Evolutionary conservation across 75 land plant species (phyloP).

Genomic region (Gnetum montanum): DNA sequence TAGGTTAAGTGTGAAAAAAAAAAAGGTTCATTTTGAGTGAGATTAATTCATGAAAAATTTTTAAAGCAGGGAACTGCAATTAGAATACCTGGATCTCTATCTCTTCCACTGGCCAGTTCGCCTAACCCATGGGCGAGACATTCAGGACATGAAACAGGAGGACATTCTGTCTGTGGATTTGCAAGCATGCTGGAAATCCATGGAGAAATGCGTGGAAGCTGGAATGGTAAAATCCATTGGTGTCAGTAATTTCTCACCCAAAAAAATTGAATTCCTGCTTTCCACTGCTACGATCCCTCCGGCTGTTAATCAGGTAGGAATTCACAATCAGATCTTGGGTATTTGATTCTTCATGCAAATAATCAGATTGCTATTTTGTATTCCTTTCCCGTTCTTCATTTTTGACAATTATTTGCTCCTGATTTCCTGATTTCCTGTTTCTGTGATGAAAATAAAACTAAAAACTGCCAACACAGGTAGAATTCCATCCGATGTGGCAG

Average conservation of each 20-base stretch:
- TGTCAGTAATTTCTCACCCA: constrained; percentile 57
- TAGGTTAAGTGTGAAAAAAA: too few relatives aligned
- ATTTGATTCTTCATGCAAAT: too few relatives aligned
- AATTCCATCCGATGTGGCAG: too few relatives aligned
- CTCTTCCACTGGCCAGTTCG: constrained; percentile 73
- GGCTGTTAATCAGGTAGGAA: constrained; percentile 69
- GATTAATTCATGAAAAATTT: too few relatives aligned
- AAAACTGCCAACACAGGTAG: too few relatives aligned
- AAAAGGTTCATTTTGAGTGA: too few relatives aligned
- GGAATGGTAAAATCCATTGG: constrained; percentile 55
- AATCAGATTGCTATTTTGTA: too few relatives aligned
- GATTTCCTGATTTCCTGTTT: too few relatives aligned
- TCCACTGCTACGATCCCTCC: constrained; percentile 37
- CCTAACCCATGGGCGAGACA: constrained; percentile 10
- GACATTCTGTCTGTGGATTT: constrained; percentile 39
- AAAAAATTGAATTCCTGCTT: constrained; percentile 37
- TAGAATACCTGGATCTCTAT: constrained; percentile 75
- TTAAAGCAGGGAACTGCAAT: constrained; percentile 44
- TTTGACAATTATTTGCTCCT: too few relatives aligned
- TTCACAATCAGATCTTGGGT: too few relatives aligned
- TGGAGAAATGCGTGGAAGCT: constrained; percentile 38
- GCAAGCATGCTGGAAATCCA: constrained; percentile 36
- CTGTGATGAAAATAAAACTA: too few relatives aligned
- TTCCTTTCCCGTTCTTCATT: too few relatives aligned
- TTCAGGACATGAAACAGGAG: not conserved